Percentiles rank a stretch among this genome's conserved stretches.
phyloP scores from a whole-genome alignment of 768 basidiomycete genomes.

The Suillus lakei region DNA sequence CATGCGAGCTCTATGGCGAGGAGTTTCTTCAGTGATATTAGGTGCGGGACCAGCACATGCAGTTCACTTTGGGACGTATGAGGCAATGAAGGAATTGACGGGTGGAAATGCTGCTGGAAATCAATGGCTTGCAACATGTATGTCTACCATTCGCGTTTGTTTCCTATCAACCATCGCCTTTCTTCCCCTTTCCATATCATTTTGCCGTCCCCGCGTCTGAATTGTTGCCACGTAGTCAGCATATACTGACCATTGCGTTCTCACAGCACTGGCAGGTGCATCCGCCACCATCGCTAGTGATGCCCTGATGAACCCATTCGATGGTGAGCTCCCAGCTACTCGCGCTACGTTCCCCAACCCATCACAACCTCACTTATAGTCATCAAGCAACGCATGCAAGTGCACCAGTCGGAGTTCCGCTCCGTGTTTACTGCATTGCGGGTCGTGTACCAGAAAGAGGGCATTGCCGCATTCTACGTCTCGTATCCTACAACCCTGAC shows the following conservation, averaged over 20 bases:
- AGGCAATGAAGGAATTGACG: constrained; percentile 90
- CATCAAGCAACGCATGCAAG: constrained; percentile 99
- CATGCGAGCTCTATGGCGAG: constrained; percentile 89
- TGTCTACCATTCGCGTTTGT: constrained; percentile 35
- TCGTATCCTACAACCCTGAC: constrained; percentile 98
- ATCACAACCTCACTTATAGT: constrained; percentile 57
- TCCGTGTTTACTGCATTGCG: constrained; percentile 86
- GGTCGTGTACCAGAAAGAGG: constrained; percentile 85
- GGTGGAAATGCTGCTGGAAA: constrained; percentile 82
- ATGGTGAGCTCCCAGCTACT: constrained; percentile 63
- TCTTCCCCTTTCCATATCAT: constrained; percentile 12
- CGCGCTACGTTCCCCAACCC: constrained; percentile 11
- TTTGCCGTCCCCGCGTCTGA: not conserved
- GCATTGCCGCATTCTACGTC: constrained; percentile 91
- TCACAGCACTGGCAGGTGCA: constrained; percentile 86
- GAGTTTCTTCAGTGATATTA: constrained; percentile 93
- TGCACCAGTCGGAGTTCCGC: constrained; percentile 90
- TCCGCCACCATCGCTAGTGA: constrained; percentile 94
- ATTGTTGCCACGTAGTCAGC: not conserved
- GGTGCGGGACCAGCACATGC: constrained; percentile 99
- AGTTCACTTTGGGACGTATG: constrained; percentile 95
- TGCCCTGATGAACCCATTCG: constrained; percentile 99
- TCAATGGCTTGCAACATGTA: constrained; percentile 90
- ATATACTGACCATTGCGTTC: constrained; percentile 18
- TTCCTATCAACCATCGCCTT: constrained; percentile 8